These are phyloP conservation scores for Trichophyton schoenleinii DNA, from an alignment of 2,329 filamentous ascomycete genomes.

Conservation along the genomic window DNA sequence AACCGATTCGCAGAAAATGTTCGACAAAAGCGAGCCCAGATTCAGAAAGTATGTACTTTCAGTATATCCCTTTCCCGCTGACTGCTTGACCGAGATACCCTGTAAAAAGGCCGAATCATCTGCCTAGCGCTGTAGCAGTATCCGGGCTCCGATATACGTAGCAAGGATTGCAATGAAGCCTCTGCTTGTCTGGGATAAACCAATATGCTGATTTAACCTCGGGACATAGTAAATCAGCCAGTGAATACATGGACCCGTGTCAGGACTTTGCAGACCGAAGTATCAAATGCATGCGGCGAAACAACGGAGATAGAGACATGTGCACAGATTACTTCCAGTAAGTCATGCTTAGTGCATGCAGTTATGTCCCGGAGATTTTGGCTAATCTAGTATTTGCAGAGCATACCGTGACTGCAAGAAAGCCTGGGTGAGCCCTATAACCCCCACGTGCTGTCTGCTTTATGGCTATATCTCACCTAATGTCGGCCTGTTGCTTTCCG, in stretches of 20 bases:
- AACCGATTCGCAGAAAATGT: conserved; percentile 40
- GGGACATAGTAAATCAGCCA: conserved; percentile 59
- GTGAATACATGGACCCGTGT: conserved; percentile 89
- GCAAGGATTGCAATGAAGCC: too few relatives aligned
- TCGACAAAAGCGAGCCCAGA: conserved; percentile 46
- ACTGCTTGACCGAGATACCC: neutral
- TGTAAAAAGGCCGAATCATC: neutral
- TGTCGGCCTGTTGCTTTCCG: too few relatives aligned
- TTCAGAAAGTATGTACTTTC: conserved; percentile 47
- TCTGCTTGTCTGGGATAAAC: neutral
- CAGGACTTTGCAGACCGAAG: conserved; percentile 80
- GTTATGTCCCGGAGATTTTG: neutral
- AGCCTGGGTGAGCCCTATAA: conserved; percentile 59
- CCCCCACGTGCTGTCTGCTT: too few relatives aligned
- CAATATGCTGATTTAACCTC: neutral
- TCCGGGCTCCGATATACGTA: neutral
- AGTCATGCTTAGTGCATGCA: conserved; percentile 25
- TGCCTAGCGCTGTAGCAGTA: neutral
- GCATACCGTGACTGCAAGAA: conserved; percentile 93
- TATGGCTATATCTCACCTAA: neutral
- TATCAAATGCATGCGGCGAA: conserved; percentile 77
- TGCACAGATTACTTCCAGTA: conserved; percentile 94
- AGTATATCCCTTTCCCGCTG: neutral
- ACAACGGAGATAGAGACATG: conserved; percentile 76
- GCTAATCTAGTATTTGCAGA: conserved; percentile 36